These are phyloP conservation scores for Suhomyces wounanorum DNA, from an alignment of 1,139 yeast genomes.

Conservation along the genomic window DNA sequence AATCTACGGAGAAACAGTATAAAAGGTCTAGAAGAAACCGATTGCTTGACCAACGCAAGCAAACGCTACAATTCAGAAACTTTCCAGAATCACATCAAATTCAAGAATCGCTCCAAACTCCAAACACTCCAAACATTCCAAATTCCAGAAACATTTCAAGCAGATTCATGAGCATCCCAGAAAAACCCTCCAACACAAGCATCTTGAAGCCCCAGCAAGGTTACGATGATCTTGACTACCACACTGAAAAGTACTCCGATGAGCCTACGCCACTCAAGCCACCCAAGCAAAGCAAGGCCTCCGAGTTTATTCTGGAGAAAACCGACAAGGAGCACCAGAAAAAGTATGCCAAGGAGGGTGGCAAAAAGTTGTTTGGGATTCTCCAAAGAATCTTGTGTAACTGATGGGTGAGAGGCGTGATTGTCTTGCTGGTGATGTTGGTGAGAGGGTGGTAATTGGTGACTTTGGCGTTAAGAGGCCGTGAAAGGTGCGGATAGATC, in stretches of 20 bases:
- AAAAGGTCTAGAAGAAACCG: neutral
- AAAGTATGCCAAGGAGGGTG: conserved; percentile 38
- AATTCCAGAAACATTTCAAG: neutral
- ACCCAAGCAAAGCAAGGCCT: conserved; percentile 31
- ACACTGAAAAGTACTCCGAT: conserved; percentile 38
- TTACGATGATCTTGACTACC: conserved; percentile 31
- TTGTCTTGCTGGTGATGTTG: neutral
- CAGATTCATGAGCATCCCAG: conserved; percentile 28
- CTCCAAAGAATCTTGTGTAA: conserved; percentile 10
- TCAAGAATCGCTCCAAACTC: no score
- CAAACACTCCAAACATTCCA: no score
- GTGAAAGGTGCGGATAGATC: no score
- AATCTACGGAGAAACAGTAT: conserved; percentile 5
- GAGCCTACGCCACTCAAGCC: conserved; percentile 39
- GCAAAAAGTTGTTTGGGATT: conserved; percentile 23
- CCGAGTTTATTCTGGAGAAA: conserved; percentile 31
- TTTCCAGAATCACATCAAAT: no score
- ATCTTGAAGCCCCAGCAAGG: conserved; percentile 36
- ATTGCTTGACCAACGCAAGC: neutral
- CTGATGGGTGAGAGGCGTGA: neutral
- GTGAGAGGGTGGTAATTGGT: neutral
- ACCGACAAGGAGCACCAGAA: conserved; percentile 42
- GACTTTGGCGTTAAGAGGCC: no score
- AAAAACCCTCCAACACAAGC: conserved; percentile 32
- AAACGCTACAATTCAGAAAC: no score